A percentile compares a stretch with the other conserved stretches of the same genome.
phyloP scores from a whole-genome alignment of 2,329 filamentous ascomycete genomes.

The Ceratocystiopsis sp. region DNA sequence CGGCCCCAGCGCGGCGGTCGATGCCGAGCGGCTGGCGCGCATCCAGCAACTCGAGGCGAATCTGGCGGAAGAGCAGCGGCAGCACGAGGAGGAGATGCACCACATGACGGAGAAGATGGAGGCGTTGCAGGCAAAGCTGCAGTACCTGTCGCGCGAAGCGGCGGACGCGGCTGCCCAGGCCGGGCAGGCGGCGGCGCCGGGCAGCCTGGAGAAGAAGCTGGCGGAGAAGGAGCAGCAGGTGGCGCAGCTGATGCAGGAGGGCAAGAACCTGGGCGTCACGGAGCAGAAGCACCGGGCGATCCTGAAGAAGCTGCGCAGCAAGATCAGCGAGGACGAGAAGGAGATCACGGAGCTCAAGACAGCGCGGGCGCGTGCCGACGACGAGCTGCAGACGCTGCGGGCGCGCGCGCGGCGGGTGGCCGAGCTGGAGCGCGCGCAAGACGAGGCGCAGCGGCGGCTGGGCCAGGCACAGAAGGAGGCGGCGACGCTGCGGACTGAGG shows the following conservation, averaged over 20 bases:
- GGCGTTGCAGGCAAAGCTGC: conserved; percentile 75
- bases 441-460: conserved; percentile 35
- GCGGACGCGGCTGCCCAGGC: conserved; percentile 57
- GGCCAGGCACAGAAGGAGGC: conserved; percentile 39
- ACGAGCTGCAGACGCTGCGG: conserved; percentile 29
- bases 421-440: conserved; percentile 37
- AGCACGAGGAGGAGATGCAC: conserved; percentile 68
- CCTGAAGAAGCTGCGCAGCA: conserved; percentile 63
- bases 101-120: conserved; percentile 80
- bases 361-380: conserved; percentile 39
- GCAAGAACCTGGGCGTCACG: conserved; percentile 67
- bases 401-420: conserved; percentile 31
- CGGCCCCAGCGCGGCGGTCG: not conserved
- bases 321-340: conserved; percentile 49
- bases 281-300: conserved; percentile 72
- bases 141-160: conserved; percentile 70
- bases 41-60: conserved; percentile 21
- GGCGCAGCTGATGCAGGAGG: conserved; percentile 78
- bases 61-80: conserved; percentile 23
- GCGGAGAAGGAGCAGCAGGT: conserved; percentile 86
- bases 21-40: conserved; percentile 22
- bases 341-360: conserved; percentile 41
- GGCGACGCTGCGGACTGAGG: conserved; percentile 37
- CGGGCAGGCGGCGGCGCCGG: conserved; percentile 41
- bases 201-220: conserved; percentile 58